Conservation (phyloP, 2,329 filamentous ascomycete species). For the Pleurostoma richardsiae region DNA sequence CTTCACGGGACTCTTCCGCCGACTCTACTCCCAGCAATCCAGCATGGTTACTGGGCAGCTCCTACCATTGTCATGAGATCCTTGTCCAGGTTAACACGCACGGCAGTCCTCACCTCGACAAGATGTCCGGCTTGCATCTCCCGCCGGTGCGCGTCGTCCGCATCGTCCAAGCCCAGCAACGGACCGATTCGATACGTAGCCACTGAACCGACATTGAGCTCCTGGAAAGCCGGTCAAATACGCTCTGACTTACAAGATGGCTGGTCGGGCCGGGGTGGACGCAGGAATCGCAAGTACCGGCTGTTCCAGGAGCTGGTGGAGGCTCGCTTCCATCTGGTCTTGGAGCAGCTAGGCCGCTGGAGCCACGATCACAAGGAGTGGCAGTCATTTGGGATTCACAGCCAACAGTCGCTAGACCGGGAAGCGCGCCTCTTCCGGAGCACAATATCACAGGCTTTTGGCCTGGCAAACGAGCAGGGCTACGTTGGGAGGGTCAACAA, state of each 20-base stretch:
- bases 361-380: slow-evolving; percentile 17
- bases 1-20: too few species aligned
- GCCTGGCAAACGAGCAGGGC: slow-evolving; percentile 31
- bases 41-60: too few species aligned
- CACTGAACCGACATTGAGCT: too few species aligned
- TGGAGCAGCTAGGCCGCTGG: slow-evolving; percentile 22
- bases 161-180: too few species aligned
- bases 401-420: slow-evolving; percentile 34
- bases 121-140: too few species aligned
- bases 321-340: slow-evolving; percentile 26
- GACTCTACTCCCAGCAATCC: too few species aligned
- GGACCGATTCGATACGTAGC: too few species aligned
- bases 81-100: too few species aligned
- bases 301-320: slow-evolving; percentile 18
- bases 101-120: too few species aligned
- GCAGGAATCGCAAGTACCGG: not conserved
- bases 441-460: slow-evolving; percentile 38
- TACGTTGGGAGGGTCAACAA: slow-evolving; percentile 36
- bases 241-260: not conserved
- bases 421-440: slow-evolving; percentile 41
- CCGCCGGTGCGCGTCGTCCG: too few species aligned
- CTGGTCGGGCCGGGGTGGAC: not conserved
- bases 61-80: too few species aligned
- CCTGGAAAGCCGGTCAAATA: not conserved
- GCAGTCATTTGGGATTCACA: slow-evolving; percentile 26